Conservation (phyloP, 768 basidiomycete species). For the Termitomyces heimii region DNA sequence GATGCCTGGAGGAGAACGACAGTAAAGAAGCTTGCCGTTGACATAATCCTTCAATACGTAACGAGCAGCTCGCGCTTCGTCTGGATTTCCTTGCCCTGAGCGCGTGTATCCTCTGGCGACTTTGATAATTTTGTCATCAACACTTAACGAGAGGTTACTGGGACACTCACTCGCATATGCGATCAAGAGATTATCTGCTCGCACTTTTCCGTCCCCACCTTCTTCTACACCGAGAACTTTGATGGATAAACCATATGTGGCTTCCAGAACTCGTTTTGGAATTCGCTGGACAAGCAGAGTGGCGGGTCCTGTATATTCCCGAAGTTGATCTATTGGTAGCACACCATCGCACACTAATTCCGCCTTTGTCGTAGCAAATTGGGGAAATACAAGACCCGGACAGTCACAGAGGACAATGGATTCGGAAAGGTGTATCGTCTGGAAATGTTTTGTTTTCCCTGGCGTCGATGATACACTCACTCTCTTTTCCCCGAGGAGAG, state of each 20-base stretch:
- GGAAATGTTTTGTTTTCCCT: slow-evolving; percentile 98
- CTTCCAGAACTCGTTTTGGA: slow-evolving; percentile 80
- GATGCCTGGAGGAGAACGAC: slow-evolving; percentile 79
- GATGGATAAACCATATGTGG: slow-evolving; percentile 81
- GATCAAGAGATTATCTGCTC: slow-evolving; percentile 77
- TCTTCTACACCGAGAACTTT: slow-evolving; percentile 63
- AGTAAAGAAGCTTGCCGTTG: slow-evolving; percentile 86
- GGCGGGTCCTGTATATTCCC: slow-evolving; percentile 85
- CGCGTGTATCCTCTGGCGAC: slow-evolving; percentile 92
- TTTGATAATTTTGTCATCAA: slow-evolving; percentile 27
- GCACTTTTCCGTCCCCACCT: slow-evolving; percentile 72
- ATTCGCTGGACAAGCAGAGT: slow-evolving; percentile 74
- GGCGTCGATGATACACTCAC: slow-evolving; percentile 98
- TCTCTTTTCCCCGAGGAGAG: slow-evolving; percentile 92
- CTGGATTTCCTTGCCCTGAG: slow-evolving; percentile 94
- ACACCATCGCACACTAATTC: slow-evolving; percentile 96
- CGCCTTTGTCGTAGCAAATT: slow-evolving; percentile 95
- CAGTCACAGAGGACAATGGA: slow-evolving; percentile 91
- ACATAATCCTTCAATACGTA: slow-evolving; percentile 96
- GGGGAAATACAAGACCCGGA: slow-evolving; percentile 96
- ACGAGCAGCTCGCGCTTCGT: slow-evolving; percentile 91
- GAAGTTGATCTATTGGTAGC: slow-evolving; percentile 94
- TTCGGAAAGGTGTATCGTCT: slow-evolving; percentile 92
- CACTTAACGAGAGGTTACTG: neutral
- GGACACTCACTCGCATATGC: slow-evolving; percentile 83